Evolutionary conservation across 495 filamentous ascomycete species (phyloP).

Genomic region (Umbilicaria muhlenbergii): DNA sequence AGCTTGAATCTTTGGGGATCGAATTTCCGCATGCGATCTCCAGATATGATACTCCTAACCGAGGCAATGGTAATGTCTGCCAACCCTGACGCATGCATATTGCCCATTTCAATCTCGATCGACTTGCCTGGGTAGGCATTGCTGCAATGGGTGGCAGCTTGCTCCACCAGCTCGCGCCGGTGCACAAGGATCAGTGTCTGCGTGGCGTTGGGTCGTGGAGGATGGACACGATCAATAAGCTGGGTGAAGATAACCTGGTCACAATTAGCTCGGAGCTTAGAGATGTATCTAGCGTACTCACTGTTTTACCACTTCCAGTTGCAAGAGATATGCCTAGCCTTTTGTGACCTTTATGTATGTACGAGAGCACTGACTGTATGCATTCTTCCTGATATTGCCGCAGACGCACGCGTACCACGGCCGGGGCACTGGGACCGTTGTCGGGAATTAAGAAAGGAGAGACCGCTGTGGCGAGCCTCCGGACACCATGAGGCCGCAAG

Average conservation of each 20-base stretch:
- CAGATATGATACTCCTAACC: constrained; percentile 59
- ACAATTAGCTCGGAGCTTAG: not conserved
- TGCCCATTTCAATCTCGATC: constrained; percentile 85
- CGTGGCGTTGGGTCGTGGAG: constrained; percentile 37
- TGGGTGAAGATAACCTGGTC: constrained; percentile 85
- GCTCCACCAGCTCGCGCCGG: constrained; percentile 86
- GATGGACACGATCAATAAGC: constrained; percentile 62
- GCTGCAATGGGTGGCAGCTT: constrained; percentile 72
- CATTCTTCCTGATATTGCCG: constrained; percentile 78
- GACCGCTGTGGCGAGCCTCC: constrained; percentile 9
- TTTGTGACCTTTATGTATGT: constrained; percentile 58
- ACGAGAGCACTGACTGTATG: constrained; percentile 66
- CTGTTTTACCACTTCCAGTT: constrained; percentile 88
- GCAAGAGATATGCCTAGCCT: constrained; percentile 80
- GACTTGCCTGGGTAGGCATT: constrained; percentile 61
- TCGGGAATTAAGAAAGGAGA: constrained; percentile 13
- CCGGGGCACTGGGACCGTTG: not conserved
- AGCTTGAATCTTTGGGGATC: constrained; percentile 73
- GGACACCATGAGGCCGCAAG: too few relatives aligned
- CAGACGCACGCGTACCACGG: constrained; percentile 30
- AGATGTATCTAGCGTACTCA: constrained; percentile 17
- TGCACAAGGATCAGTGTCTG: constrained; percentile 89
- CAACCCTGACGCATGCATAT: constrained; percentile 48
- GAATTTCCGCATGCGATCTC: constrained; percentile 64
- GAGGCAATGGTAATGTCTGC: constrained; percentile 96